These are phyloP conservation scores for Aspergillus sp. DNA, from an alignment of 2,329 filamentous ascomycete genomes.

Conservation along the genomic window DNA sequence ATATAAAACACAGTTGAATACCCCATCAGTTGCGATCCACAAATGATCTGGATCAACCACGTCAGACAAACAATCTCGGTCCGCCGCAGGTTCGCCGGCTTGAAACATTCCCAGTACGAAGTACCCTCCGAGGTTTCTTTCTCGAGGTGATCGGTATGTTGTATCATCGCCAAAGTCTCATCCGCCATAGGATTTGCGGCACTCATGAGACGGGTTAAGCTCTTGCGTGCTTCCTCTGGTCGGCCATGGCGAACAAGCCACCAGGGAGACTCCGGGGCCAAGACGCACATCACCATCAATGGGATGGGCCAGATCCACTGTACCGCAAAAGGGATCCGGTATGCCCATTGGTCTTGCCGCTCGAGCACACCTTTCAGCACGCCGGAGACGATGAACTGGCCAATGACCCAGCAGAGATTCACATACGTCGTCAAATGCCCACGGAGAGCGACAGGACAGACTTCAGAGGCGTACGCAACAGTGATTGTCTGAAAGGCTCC, in stretches of 20 bases:
- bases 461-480: conserved; percentile 20
- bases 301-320: conserved; percentile 20
- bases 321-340: conserved; percentile 27
- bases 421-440: conserved; percentile 28
- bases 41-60: conserved; percentile 30
- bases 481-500: conserved; percentile 28
- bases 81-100: conserved; percentile 25
- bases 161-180: conserved; percentile 26
- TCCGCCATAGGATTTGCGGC: conserved; percentile 3
- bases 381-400: conserved; percentile 18
- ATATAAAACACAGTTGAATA: conserved; percentile 37
- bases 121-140: conserved; percentile 19
- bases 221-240: conserved; percentile 10
- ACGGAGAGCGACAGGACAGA: conserved; percentile 18
- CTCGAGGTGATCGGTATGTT: conserved; percentile 29
- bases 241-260: conserved; percentile 15
- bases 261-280: conserved; percentile 21
- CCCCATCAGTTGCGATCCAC: conserved; percentile 20
- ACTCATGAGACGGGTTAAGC: conserved; percentile 9
- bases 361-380: conserved; percentile 23
- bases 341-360: conserved; percentile 25
- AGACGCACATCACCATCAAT: conserved; percentile 12
- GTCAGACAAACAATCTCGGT: conserved; percentile 34
- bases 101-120: conserved; percentile 23
- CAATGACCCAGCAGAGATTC: conserved; percentile 32